Conservation (phyloP, 345 rosid species). For the Acer yangbiense region DNA sequence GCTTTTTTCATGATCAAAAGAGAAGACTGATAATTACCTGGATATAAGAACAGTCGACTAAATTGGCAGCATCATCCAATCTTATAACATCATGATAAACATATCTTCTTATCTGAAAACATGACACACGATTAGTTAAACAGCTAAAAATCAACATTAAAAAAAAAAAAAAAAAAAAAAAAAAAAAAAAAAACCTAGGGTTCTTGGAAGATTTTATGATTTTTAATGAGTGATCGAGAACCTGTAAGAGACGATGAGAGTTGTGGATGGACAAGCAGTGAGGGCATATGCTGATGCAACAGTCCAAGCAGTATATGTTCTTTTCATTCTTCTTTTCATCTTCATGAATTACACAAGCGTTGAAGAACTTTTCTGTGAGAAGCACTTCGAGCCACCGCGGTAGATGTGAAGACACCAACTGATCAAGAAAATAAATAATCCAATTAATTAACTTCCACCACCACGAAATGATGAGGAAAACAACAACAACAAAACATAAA, state of each 20-base stretch:
- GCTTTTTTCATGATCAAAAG: neutral
- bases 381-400: conserved; percentile 67
- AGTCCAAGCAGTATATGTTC: conserved; percentile 78
- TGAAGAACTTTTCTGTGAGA: conserved; percentile 76
- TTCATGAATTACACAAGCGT: conserved; percentile 69
- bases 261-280: conserved; percentile 71
- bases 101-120: conserved; percentile 79
- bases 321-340: conserved; percentile 77
- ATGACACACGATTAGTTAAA: neutral
- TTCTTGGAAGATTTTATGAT: neutral
- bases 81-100: conserved; percentile 81
- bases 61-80: conserved; percentile 64
- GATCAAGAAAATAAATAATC: neutral
- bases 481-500: neutral
- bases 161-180: neutral
- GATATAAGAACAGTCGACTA: conserved; percentile 75
- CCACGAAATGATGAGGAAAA: too few species aligned
- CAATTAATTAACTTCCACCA: too few species aligned
- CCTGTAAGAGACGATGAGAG: conserved; percentile 86
- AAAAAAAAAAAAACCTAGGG: neutral
- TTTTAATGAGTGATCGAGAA: conserved; percentile 15
- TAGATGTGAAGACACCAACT: conserved; percentile 35
- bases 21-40: conserved; percentile 46
- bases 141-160: neutral
- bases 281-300: conserved; percentile 76